Conservation (phyloP, 495 filamentous ascomycete genomes). For the Terfezia boudieri region DNA sequence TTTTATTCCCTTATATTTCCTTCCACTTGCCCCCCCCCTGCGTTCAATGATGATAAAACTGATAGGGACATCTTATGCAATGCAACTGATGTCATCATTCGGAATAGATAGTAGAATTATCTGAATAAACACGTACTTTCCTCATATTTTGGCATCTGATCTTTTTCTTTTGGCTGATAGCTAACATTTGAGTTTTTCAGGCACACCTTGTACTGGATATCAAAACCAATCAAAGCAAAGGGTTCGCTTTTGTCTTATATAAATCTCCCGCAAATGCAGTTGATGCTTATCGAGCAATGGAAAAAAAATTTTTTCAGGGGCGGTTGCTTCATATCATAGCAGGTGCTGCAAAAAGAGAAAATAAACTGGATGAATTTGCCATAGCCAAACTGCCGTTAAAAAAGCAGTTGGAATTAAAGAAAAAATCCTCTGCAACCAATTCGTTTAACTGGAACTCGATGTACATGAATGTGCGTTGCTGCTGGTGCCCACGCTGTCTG, state of each 20-base stretch:
- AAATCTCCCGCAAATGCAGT: conserved; percentile 44
- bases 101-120: conserved; percentile 24
- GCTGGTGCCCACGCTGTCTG: conserved; percentile 13
- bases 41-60: conserved; percentile 69
- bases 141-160: conserved; percentile 10
- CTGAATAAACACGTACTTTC: conserved; percentile 21
- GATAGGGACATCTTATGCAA: conserved; percentile 99
- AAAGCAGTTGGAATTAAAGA: conserved; percentile 67
- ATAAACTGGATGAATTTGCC: conserved; percentile 63
- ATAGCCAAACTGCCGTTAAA: conserved; percentile 78
- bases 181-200: conserved; percentile 26
- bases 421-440: conserved; percentile 52
- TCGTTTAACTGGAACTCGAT: conserved; percentile 93
- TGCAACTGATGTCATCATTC: conserved; percentile 50
- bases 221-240: conserved; percentile 45
- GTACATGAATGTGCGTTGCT: conserved; percentile 63
- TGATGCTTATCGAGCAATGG: conserved; percentile 47
- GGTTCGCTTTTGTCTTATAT: conserved; percentile 74
- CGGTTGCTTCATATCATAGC: conserved; percentile 76
- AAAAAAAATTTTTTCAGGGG: conserved; percentile 73
- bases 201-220: conserved; percentile 59
- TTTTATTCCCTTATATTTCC: conserved; percentile 1
- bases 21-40: conserved; percentile 8
- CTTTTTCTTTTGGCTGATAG: conserved; percentile 4
- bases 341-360: conserved; percentile 54